Evolutionary conservation across 2,329 filamentous ascomycete species (phyloP).

Genomic region (Hypocreales sp.): DNA sequence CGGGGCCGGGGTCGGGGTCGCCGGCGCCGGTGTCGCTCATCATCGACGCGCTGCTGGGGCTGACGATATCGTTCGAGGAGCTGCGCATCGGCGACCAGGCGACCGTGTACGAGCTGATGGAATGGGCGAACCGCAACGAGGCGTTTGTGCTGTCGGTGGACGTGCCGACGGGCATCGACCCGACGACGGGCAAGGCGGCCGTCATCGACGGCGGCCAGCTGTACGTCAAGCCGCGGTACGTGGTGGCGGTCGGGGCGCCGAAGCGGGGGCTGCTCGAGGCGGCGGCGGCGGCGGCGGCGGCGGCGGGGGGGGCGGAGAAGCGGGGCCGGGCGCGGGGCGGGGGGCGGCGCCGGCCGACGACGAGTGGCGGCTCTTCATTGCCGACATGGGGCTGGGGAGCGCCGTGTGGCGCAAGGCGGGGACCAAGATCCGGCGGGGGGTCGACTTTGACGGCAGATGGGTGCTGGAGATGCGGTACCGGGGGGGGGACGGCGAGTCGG

Average conservation of each 20-base stretch:
- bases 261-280: slow-evolving; percentile 73
- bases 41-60: slow-evolving; percentile 75
- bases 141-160: slow-evolving; percentile 78
- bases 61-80: slow-evolving; percentile 80
- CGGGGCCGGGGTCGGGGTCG: slow-evolving; percentile 21
- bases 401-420: slow-evolving; percentile 76
- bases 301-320: slow-evolving; percentile 12
- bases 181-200: slow-evolving; percentile 52
- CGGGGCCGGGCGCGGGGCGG: too few species aligned
- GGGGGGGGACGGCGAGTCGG: slow-evolving; percentile 15
- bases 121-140: slow-evolving; percentile 83
- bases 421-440: slow-evolving; percentile 64
- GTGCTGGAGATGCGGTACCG: slow-evolving; percentile 53
- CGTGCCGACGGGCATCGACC: slow-evolving; percentile 77
- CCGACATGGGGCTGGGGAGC: slow-evolving; percentile 72
- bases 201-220: slow-evolving; percentile 61
- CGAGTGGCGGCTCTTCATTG: slow-evolving; percentile 68
- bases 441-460: slow-evolving; percentile 83
- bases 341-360: slow-evolving; percentile 26
- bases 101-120: slow-evolving; percentile 76
- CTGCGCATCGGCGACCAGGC: slow-evolving; percentile 69
- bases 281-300: slow-evolving; percentile 36
- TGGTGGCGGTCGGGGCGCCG: slow-evolving; percentile 76
- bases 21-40: slow-evolving; percentile 58
- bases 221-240: slow-evolving; percentile 66